Evolutionary conservation across 345 rosid genomes (phyloP).

Genomic region (Sisymbrium altissimum): DNA sequence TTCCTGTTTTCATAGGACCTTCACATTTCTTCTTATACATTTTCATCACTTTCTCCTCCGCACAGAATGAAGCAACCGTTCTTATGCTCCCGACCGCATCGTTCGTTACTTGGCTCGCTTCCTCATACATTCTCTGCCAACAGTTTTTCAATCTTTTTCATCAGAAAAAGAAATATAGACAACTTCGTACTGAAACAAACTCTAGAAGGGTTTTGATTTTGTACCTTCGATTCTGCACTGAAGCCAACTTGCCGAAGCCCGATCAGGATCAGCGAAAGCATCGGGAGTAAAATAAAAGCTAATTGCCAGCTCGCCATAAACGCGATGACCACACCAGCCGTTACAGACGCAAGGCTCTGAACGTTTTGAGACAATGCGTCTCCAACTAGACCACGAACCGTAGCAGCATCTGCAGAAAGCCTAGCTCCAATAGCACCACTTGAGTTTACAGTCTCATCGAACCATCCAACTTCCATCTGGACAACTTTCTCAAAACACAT

Average conservation of each 20-base stretch:
- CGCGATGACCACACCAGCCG: constrained; percentile 67
- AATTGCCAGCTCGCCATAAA: constrained; percentile 68
- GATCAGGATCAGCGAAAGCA: constrained; percentile 67
- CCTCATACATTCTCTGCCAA: constrained; percentile 75
- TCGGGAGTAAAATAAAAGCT: constrained; percentile 52
- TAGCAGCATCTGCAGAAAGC: constrained; percentile 82
- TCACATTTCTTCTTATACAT: constrained; percentile 72
- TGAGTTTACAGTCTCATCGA: constrained; percentile 74
- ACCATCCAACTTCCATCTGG: constrained; percentile 83
- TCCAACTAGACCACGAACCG: constrained; percentile 68
- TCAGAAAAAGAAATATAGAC: background rate
- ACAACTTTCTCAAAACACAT: constrained; percentile 84
- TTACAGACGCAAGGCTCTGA: constrained; percentile 54
- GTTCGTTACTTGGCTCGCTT: constrained; percentile 89
- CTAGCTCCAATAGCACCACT: constrained; percentile 79
- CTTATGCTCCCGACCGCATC: constrained; percentile 92
- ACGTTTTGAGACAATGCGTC: constrained; percentile 64
- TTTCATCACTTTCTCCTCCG: constrained; percentile 80
- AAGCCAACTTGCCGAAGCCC: constrained; percentile 70
- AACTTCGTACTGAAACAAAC: background rate
- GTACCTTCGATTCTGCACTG: constrained; percentile 81
- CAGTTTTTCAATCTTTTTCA: background rate
- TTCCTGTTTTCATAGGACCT: constrained; percentile 68
- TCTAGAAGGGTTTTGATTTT: background rate
- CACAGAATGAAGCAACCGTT: constrained; percentile 87